Evolutionary conservation across 2,329 filamentous ascomycete genomes (phyloP), one percentile per base, ranked within the genome.

Genomic region (Talaromyces sp.): DNA sequence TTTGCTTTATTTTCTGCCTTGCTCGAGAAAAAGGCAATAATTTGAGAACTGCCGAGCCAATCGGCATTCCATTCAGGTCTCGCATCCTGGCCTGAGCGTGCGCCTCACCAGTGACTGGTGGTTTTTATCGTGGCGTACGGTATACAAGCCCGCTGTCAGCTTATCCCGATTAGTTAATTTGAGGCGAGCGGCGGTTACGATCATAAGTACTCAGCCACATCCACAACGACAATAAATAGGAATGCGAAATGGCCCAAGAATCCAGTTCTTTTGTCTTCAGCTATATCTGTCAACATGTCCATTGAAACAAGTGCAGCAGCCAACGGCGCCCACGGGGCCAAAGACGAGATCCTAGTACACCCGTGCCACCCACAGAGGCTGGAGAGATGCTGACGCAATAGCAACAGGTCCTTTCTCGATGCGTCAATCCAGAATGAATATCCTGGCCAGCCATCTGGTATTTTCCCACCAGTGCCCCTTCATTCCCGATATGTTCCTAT

Each of bases 311-410:
- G 10, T 58, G 34, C 54, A 58, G 19, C 19, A 13, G 34, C 54
- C 34, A 58, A 58, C 34, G 34, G 13, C 43, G 43, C 43, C 43
- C n/a, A 8, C 45, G 11, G 22, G 19, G 45, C 45, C 51, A 4
- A 56, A 11, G 29, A 38, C 27, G 31, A 58, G 29, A 38, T 38
- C 31, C n/a, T 31, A 38, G 53, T 58, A 38, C 15, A 31, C 53
- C 53, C n/a, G 38, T 58, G 31, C 53, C 53, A 22, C 53, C 29
- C 40, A 19, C 40, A 45, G n/a, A 58, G 7, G n/a, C n/a, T 38
- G 3, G 53, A 58, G 15, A 58, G n/a, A 58, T 58, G 31, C 53
- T 58, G 25, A 58, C 40, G 31, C 19, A 58, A 58, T 58, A 58
- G 54, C 19, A 25, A 25, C 54, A 40, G 54, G 13, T 27, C 19